Conservation (phyloP, 805 yeast species). For the Metschnikowia amazonensis region DNA sequence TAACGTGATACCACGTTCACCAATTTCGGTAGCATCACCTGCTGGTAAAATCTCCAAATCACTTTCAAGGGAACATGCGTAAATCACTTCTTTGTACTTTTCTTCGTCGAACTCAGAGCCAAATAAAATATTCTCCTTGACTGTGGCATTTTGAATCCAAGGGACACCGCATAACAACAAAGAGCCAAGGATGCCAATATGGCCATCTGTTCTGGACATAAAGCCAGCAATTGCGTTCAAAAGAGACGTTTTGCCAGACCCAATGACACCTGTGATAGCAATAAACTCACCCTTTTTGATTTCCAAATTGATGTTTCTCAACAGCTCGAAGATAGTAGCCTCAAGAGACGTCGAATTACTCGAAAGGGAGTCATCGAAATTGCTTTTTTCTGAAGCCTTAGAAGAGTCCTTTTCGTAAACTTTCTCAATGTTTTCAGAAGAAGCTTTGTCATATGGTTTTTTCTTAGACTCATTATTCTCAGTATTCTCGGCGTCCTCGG, state of each 20-base stretch:
- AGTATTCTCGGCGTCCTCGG: conserved; percentile 26
- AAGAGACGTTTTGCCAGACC: conserved; percentile 77
- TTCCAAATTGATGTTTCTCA: conserved; percentile 48
- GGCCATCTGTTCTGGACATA: conserved; percentile 57
- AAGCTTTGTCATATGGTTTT: background rate
- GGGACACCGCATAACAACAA: conserved; percentile 59
- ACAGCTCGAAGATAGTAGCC: conserved; percentile 39
- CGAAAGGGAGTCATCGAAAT: background rate
- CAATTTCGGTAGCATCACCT: conserved; percentile 77
- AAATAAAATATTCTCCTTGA: conserved; percentile 68
- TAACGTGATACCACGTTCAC: conserved; percentile 79
- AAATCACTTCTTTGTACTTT: conserved; percentile 51
- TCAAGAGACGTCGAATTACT: conserved; percentile 12
- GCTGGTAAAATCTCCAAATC: conserved; percentile 68
- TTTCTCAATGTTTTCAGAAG: conserved; percentile 1
- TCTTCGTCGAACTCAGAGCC: conserved; percentile 52
- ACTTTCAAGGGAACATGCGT: conserved; percentile 61
- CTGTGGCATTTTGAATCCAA: conserved; percentile 82
- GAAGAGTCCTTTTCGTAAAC: background rate
- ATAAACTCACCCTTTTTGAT: conserved; percentile 66
- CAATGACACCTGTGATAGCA: conserved; percentile 75
- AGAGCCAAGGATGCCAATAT: conserved; percentile 49
- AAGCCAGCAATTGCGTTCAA: conserved; percentile 68
- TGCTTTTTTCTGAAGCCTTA: background rate
- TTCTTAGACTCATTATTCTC: conserved; percentile 9